Evolutionary conservation across 192 early-diverging fungal species (phyloP), one percentile per base, ranked within the genome.

Genomic region (Jimgerdemannia flammicorona): DNA sequence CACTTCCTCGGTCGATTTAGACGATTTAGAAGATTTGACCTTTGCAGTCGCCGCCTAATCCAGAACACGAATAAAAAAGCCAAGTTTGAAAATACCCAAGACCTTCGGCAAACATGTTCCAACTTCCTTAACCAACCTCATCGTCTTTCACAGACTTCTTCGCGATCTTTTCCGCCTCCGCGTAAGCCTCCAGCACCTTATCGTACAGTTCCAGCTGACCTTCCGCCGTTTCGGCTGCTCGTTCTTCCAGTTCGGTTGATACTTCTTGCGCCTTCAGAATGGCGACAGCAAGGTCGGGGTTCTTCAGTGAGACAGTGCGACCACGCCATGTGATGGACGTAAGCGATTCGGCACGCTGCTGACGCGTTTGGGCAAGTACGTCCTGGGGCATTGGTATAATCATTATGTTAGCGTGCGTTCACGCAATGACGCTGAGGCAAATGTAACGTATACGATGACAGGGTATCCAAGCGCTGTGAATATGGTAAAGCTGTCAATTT

Each of bases 1-100:
- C 71, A 93, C 70, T 4, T 90, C 81, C 41, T 82, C 80, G 1
- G 91, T 89, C 17, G 78, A 84, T 75, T 91, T 77, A 40, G 84
- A 88, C 8, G 87, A 88, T 76, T 92, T 92, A 8, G 90, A 91
- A 3, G 91, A 93, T 54, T 87, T 90, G 42, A 93, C 86, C 73
- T 90, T 91, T 8, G 88, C 85, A 4, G 88, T 84, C 1, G 90
- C 91, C 64, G 83, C 77, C 49, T 59, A 59, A 59, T 6, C 49
- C 8, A 59, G 86, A 88, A 72, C n/a, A 66, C 72, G 40, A 43
- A 59, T 70, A 75, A 64, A 54, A 18, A 70, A 43, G 10, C 64
- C 29, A 29, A 1, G 29, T 29, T 29, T 29, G 29, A 29, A 29
- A 29, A 29, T 29, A 29, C 29, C 29, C 29, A 1, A 29, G 29